These are phyloP conservation scores for Abortiporus biennis DNA, from an alignment of 1,284 basidiomycete genomes.

Conservation along the genomic window DNA sequence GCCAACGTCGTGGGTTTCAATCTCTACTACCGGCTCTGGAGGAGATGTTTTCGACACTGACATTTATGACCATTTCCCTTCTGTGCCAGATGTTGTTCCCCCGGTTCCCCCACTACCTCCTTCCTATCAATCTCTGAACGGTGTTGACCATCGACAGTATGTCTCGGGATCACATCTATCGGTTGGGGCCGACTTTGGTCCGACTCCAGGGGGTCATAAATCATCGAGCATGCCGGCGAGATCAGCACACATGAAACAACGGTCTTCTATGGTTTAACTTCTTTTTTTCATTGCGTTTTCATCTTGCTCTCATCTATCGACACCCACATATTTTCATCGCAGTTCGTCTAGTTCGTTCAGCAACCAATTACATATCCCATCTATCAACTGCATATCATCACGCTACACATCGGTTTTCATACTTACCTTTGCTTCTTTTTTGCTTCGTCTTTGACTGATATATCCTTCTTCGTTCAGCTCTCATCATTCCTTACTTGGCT, in stretches of 20 bases:
- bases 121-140: constrained; percentile 10
- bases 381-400: too few species aligned
- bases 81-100: constrained; percentile 23
- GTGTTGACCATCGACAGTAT: background rate
- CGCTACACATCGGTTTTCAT: too few species aligned
- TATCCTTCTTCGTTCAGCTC: too few species aligned
- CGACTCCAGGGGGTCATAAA: background rate
- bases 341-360: too few species aligned
- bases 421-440: too few species aligned
- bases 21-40: constrained; percentile 20
- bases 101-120: constrained; percentile 18
- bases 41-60: constrained; percentile 23
- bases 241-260: constrained; percentile 4
- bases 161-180: background rate
- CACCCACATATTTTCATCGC: too few species aligned
- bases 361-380: too few species aligned
- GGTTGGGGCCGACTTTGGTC: too few species aligned
- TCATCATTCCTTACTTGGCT: too few species aligned
- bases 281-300: background rate
- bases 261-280: constrained; percentile 1
- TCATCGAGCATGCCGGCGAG: background rate
- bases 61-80: constrained; percentile 29
- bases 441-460: too few species aligned
- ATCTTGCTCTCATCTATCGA: too few species aligned
- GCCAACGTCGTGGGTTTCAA: constrained; percentile 21